These are phyloP conservation scores for Acanthochlamys bracteata DNA, from an alignment of 106 monocot genomes.

Conservation along the genomic window DNA sequence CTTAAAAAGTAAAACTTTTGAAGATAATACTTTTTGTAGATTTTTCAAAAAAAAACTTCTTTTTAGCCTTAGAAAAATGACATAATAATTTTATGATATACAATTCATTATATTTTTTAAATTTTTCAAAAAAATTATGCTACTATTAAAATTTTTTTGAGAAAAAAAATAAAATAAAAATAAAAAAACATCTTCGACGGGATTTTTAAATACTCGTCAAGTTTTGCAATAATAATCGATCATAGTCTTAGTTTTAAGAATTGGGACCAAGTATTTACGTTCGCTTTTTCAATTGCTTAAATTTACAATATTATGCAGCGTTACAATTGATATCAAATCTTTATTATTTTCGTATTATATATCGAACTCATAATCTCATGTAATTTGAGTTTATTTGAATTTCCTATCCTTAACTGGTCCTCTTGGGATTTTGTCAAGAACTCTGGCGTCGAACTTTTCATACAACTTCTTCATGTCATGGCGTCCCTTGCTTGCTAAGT, in stretches of 20 bases:
- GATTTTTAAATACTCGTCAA: not conserved
- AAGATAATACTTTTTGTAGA: too few relatives aligned
- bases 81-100: too few relatives aligned
- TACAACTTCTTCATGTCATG: constrained; percentile 21
- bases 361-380: too few relatives aligned
- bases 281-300: too few relatives aligned
- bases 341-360: too few relatives aligned
- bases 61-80: too few relatives aligned
- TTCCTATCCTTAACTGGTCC: constrained; percentile 24
- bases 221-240: not conserved
- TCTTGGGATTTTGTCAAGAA: constrained; percentile 34
- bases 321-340: too few relatives aligned
- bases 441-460: constrained; percentile 13
- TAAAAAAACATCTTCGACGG: not conserved
- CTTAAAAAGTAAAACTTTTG: too few relatives aligned
- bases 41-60: too few relatives aligned
- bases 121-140: not conserved
- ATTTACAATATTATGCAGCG: too few relatives aligned
- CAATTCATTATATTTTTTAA: not conserved
- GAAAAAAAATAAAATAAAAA: not conserved
- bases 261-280: too few relatives aligned
- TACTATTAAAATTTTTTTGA: not conserved
- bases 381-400: not conserved
- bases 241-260: too few relatives aligned
- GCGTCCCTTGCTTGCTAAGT: constrained; percentile 7